Percentiles rank a stretch among this genome's conserved stretches.
Conservation (phyloP, 2,329 filamentous ascomycete genomes). For the Neonectria coccinea region DNA sequence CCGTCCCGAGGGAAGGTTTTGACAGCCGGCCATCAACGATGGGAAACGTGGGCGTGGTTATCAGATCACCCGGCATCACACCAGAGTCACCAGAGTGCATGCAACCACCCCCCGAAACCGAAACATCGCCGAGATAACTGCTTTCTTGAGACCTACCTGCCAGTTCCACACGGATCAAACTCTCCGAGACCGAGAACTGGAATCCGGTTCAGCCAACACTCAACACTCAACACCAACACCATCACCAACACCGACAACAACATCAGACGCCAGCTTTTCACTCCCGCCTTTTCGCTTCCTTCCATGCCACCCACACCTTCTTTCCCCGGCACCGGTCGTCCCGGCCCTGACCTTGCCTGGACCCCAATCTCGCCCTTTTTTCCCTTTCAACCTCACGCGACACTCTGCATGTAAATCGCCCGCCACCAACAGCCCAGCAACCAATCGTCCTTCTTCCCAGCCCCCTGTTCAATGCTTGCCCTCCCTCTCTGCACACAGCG, state of each 20-base stretch:
- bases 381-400: slow-evolving; percentile 23
- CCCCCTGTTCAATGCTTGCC: not conserved
- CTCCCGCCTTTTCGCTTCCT: not conserved
- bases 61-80: not conserved
- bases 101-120: too few relatives aligned
- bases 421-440: not conserved
- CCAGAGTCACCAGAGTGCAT: too few relatives aligned
- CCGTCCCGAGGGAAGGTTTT: not conserved
- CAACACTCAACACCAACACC: not conserved
- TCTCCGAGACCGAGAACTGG: not conserved
- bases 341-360: slow-evolving; percentile 6
- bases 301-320: not conserved
- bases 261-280: not conserved
- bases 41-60: not conserved
- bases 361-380: not conserved
- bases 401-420: slow-evolving; percentile 20
- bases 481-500: not conserved
- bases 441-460: not conserved
- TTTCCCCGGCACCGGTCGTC: slow-evolving; percentile 3
- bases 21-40: not conserved
- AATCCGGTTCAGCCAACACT: slow-evolving; percentile 6
- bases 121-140: not conserved
- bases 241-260: not conserved
- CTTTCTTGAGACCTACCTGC: too few relatives aligned
- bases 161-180: not conserved